These are phyloP conservation scores for Fusarium anguioides DNA, from an alignment of 2,329 filamentous ascomycete species.

Conservation along the genomic window DNA sequence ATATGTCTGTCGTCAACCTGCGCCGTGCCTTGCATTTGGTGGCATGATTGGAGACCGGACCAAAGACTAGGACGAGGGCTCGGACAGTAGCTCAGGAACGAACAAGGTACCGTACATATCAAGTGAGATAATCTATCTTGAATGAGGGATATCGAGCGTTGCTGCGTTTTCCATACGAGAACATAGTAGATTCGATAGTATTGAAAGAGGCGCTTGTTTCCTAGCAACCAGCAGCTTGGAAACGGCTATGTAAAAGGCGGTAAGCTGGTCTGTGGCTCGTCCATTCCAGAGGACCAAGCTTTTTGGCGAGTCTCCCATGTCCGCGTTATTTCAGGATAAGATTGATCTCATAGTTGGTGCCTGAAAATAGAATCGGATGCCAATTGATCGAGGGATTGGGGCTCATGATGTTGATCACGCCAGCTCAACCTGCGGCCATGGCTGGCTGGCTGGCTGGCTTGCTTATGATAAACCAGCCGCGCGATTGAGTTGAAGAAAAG, in stretches of 20 bases:
- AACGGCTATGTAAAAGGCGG: conserved; percentile 19
- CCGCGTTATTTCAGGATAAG: conserved; percentile 15
- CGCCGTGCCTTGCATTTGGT: conserved; percentile 47
- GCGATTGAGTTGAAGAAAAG: conserved; percentile 30
- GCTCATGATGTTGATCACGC: conserved; percentile 7
- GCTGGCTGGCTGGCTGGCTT: background rate
- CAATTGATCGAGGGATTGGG: conserved; percentile 8
- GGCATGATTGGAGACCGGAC: conserved; percentile 43
- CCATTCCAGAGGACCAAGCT: conserved; percentile 18
- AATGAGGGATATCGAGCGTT: background rate
- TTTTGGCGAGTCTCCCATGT: conserved; percentile 4
- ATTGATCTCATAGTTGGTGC: conserved; percentile 7
- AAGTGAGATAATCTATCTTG: conserved; percentile 9
- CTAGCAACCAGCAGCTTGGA: conserved; percentile 12
- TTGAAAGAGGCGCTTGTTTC: conserved; percentile 10
- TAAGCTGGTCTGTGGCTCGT: conserved; percentile 19
- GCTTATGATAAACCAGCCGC: conserved; percentile 15
- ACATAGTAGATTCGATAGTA: background rate
- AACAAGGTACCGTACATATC: conserved; percentile 32
- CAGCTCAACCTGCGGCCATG: conserved; percentile 4
- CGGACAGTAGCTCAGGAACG: conserved; percentile 42
- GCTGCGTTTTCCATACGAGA: background rate
- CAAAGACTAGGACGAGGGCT: conserved; percentile 37
- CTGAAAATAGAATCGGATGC: conserved; percentile 17
- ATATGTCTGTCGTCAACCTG: conserved; percentile 45